These are phyloP conservation scores for Venturia pyrina DNA, from an alignment of 2,329 filamentous ascomycete genomes.

Conservation along the genomic window DNA sequence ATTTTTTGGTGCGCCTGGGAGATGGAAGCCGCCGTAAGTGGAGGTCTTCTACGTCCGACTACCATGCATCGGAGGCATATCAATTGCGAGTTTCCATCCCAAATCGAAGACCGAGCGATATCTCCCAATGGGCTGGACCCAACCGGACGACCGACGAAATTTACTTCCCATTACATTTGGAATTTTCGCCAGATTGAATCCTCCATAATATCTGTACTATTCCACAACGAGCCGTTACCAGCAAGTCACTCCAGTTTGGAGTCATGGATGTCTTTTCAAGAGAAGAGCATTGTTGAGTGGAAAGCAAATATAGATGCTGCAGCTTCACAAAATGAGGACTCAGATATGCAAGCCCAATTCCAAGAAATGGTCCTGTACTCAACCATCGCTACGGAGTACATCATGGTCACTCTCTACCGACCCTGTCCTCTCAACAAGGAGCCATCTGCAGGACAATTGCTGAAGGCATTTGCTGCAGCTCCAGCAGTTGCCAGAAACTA, in stretches of 20 bases:
- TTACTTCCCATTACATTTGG: constrained; percentile 26
- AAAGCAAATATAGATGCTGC: constrained; percentile 22
- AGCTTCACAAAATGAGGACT: constrained; percentile 22
- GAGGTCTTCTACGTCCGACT: constrained; percentile 23
- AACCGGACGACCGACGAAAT: constrained; percentile 24
- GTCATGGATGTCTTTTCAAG: constrained; percentile 22
- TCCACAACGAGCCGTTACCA: constrained; percentile 23
- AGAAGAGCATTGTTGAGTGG: constrained; percentile 22
- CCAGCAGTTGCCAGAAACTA: constrained; percentile 26
- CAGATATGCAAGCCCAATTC: constrained; percentile 21
- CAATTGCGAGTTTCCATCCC: constrained; percentile 23
- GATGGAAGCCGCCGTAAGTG: constrained; percentile 28
- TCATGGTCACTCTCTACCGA: constrained; percentile 23
- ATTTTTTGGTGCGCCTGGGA: constrained; percentile 29
- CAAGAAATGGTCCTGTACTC: constrained; percentile 26
- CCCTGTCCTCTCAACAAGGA: constrained; percentile 20
- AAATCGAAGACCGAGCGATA: constrained; percentile 26
- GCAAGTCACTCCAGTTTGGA: constrained; percentile 19
- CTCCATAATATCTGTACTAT: constrained; percentile 24
- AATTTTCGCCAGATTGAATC: constrained; percentile 25
- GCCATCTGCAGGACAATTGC: constrained; percentile 21
- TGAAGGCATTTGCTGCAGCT: constrained; percentile 21
- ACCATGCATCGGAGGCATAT: constrained; percentile 23
- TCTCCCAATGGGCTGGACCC: constrained; percentile 21
- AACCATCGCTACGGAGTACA: constrained; percentile 24